Base-by-base conservation (phyloP, 2,329 filamentous ascomycete species). In the Dactylonectria macrodidyma region DNA sequence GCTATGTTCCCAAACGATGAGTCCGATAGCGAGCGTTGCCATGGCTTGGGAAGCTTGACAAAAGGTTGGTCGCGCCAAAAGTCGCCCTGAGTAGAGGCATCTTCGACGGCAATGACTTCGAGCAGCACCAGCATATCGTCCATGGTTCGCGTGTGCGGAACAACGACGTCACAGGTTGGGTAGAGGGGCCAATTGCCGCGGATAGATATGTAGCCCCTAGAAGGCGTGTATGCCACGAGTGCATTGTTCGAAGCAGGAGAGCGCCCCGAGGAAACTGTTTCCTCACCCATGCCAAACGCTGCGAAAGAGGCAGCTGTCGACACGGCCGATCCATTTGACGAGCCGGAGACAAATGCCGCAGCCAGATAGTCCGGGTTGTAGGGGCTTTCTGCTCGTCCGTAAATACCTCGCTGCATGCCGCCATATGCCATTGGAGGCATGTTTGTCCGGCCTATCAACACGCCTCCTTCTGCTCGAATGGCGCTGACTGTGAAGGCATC, bases 361-460 rank as follows among this genome's bases (percentile, higher is more conserved):
- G 87, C 82, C 2, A 88, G 78, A 58, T 87, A 90, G 0, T 84
- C 80, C 0, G 74, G 62, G 58, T 89, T 89, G 71, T 90, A 90
- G 0, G 88, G 87, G 26, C 83, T 87, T 71, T 89, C 87, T 0
- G 88, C 86, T 2, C 88, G 81, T 0, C 88, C 88, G 66, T 88
- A 89, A 0, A 87, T 69, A 0, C 88, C 88, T 8, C 88, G 80
- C 66, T 89, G 87, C 83, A 88, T 88, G 0, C 88, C 88, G 0
- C 87, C 87, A 24, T 85, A 84, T 11, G 88, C 88, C 86, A 90
- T 89, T 0, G 88, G 85, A 0, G 79, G 88, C 84, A 90, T 90
- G 2, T 79, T 91, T 0, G 88, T 89, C 51, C 84, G 83, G 0
- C 88, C 89, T 7, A 80, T 65, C 0, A 80, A 57, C 1, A 80